phyloP scores from a whole-genome alignment of 306 rosid genomes.

The Luffa aegyptiaca region DNA sequence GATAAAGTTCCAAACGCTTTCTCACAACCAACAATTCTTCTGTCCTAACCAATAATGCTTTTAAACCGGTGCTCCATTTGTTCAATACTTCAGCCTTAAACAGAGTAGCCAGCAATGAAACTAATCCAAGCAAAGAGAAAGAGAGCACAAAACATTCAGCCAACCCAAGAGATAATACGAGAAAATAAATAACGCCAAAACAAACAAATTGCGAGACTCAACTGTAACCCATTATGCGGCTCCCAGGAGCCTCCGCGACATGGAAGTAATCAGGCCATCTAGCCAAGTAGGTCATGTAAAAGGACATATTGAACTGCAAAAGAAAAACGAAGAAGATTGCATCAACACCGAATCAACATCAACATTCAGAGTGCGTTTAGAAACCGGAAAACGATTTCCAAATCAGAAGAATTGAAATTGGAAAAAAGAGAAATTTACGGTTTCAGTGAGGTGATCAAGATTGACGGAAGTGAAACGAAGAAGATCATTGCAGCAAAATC shows the following conservation, averaged over 20 bases:
- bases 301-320: conserved; percentile 88
- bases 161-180: not conserved
- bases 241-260: conserved; percentile 77
- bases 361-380: not conserved
- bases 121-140: not conserved
- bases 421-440: conserved; percentile 25
- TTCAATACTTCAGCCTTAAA: not conserved
- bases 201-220: conserved; percentile 22
- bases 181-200: not conserved
- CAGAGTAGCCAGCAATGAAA: not conserved
- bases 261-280: conserved; percentile 98
- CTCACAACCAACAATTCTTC: not conserved
- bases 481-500: conserved; percentile 93
- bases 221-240: conserved; percentile 93
- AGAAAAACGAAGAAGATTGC: not conserved
- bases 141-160: not conserved
- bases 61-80: not conserved
- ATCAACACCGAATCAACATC: not conserved
- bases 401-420: not conserved
- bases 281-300: conserved; percentile 94
- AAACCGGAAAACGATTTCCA: not conserved
- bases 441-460: conserved; percentile 95
- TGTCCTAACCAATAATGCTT: not conserved
- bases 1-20: not conserved
- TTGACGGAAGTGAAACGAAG: conserved; percentile 83